Evolutionary conservation across 2,329 filamentous ascomycete species (phyloP), one percentile per base, ranked within the genome.

Genomic region (Byssothecium circinans): DNA sequence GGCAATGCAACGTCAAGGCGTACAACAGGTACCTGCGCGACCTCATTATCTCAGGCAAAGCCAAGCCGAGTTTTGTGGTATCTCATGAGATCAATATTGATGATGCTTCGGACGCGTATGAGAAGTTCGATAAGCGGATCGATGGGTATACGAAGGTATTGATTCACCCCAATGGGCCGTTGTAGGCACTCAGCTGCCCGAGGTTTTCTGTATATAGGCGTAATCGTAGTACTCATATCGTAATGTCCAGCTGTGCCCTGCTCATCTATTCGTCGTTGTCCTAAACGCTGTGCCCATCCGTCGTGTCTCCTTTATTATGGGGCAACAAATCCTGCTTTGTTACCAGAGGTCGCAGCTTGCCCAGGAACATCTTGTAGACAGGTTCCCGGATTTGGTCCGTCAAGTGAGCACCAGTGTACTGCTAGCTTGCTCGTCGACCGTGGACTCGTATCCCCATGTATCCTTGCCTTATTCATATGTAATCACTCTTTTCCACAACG

Each of bases 91-190:
- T 86, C 47, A 74, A 72, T 8, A 78, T 87, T 18, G 82, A 86
- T 2, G 81, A 84, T 18, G 83, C 81, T 0, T 78, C 79, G 12
- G 66, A 70, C 6, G 82, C 82, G 0, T 87, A 87, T 56, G 77
- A 83, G 38, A 86, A 85, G 63, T 87, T 87, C 58, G 83, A 87
- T 60, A 80, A 81, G 68, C 72, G 83, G 40, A 77, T 84, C 27
- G 83, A 87, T 36, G 84, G 84, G 1, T 86, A 84, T 53, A 86
- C 83, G 11, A 87, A 87, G 70, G 83, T 86, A 11, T 69, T 86
- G 49, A 83, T 86, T 48, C 84, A 86, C 60, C 84, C 83, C 0
- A 86, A 86, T 52, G 83, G 83, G 10, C 49, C 49, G 15, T 38
- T 60, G 29, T 54, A 55, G 29, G 20, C 34, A 43, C 23, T n/a